A percentile compares a stretch with the other conserved stretches of the same genome.
Conservation (phyloP, 2,329 filamentous ascomycete genomes). For the Hypomyces rosellus region DNA sequence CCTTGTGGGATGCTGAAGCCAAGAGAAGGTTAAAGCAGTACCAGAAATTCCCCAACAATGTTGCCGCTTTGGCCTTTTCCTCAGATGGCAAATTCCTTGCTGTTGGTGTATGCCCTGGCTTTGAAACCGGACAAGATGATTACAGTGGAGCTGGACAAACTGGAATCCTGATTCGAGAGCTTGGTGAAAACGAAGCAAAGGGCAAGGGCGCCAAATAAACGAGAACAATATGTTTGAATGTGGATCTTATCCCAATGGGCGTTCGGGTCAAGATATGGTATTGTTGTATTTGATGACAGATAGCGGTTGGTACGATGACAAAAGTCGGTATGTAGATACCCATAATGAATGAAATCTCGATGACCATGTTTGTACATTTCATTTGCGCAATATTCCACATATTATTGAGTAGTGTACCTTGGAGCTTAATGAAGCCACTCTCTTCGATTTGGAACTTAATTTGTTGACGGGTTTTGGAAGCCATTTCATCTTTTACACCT, state of each 20-base stretch:
- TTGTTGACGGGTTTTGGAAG: too few species aligned
- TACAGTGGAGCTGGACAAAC: conserved; percentile 66
- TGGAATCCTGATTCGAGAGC: conserved; percentile 73
- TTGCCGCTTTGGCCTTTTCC: conserved; percentile 73
- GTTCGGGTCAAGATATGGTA: conserved; percentile 23
- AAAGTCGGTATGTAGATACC: conserved; percentile 27
- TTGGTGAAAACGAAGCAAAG: conserved; percentile 83
- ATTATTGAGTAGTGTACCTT: too few species aligned
- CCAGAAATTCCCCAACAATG: conserved; percentile 72
- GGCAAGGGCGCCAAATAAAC: conserved; percentile 66
- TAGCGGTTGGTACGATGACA: conserved; percentile 10
- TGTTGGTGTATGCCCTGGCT: conserved; percentile 76
- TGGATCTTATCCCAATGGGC: conserved; percentile 22
- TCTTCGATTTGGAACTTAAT: too few species aligned
- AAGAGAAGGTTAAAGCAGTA: conserved; percentile 89
- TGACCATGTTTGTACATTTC: neutral
- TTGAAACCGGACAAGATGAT: conserved; percentile 80
- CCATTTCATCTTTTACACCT: too few species aligned
- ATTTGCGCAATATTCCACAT: neutral
- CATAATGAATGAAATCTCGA: conserved; percentile 18
- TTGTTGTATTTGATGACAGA: conserved; percentile 20
- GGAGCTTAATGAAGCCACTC: too few species aligned
- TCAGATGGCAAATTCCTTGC: conserved; percentile 71
- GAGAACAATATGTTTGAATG: conserved; percentile 6
- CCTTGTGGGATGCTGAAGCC: conserved; percentile 84